phyloP scores from a whole-genome alignment of 306 rosid genomes.

The Datisca glomerata region DNA sequence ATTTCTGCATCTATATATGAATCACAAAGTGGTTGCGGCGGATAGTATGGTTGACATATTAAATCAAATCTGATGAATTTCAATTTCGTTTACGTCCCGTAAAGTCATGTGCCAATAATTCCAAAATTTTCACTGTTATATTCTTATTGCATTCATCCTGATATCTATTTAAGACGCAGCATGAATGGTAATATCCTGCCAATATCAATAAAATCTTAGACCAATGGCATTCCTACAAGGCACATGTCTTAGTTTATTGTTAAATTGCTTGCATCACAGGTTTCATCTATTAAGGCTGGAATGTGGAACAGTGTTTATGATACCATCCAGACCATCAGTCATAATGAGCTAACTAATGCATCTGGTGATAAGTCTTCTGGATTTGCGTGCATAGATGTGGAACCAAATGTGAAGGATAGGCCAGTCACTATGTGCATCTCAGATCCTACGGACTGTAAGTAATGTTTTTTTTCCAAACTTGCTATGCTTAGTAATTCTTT shows the following conservation, averaged over 20 bases:
- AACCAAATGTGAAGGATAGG: conserved; percentile 32
- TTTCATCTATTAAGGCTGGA: conserved; percentile 66
- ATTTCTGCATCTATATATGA: too few relatives aligned
- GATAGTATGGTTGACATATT: too few relatives aligned
- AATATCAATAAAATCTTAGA: neutral
- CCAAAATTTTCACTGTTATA: neutral
- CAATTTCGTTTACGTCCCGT: too few relatives aligned
- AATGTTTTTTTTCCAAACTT: conserved; percentile 6
- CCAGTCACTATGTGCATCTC: conserved; percentile 11
- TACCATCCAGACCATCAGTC: conserved; percentile 44
- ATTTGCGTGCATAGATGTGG: conserved; percentile 50
- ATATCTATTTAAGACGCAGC: neutral
- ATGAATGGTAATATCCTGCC: neutral
- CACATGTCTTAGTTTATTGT: conserved; percentile 3
- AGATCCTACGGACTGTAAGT: conserved; percentile 38
- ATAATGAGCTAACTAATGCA: conserved; percentile 26
- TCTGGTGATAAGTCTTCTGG: conserved; percentile 24
- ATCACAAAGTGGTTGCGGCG: too few relatives aligned
- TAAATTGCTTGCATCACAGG: conserved; percentile 23
- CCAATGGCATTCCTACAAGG: neutral
- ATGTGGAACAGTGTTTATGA: conserved; percentile 83
- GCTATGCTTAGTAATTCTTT: neutral
- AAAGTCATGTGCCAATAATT: too few relatives aligned
- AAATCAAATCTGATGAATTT: too few relatives aligned
- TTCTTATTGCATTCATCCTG: neutral